Conservation (phyloP, 495 filamentous ascomycete genomes). For the Penicillium fimorum region DNA sequence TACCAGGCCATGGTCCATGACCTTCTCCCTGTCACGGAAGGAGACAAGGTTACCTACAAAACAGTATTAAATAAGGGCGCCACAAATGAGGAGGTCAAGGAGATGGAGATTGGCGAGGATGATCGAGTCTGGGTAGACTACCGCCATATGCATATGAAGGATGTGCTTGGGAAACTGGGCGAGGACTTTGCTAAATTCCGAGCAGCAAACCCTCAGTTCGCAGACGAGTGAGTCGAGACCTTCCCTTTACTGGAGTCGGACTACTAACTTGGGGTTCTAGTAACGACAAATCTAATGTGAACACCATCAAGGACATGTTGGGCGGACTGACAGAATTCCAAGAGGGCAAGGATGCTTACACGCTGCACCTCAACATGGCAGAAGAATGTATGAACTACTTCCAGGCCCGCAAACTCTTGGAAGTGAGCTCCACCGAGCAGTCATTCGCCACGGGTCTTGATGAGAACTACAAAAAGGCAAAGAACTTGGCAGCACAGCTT, state of each 20-base stretch:
- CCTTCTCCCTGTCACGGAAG: conserved; percentile 80
- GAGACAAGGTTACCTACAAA: conserved; percentile 82
- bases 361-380: conserved; percentile 95
- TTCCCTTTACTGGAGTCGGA: not conserved
- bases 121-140: conserved; percentile 94
- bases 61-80: conserved; percentile 71
- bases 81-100: conserved; percentile 69
- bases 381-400: conserved; percentile 95
- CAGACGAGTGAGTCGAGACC: conserved; percentile 53
- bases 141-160: conserved; percentile 94
- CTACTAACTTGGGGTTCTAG: conserved; percentile 23
- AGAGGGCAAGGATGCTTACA: conserved; percentile 91
- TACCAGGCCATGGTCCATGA: conserved; percentile 99
- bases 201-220: conserved; percentile 90
- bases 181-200: conserved; percentile 90
- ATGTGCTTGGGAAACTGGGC: conserved; percentile 91
- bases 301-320: conserved; percentile 96
- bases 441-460: conserved; percentile 88
- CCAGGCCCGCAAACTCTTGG: conserved; percentile 75
- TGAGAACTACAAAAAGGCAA: conserved; percentile 88
- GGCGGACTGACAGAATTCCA: conserved; percentile 92
- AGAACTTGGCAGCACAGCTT: conserved; percentile 79
- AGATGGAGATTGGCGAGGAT: conserved; percentile 84
- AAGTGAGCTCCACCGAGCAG: conserved; percentile 83
- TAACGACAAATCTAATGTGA: conserved; percentile 67